phyloP scores from a whole-genome alignment of 225 moss, liverwort and hornwort species.

The Pseudisothecium myosuroides region DNA sequence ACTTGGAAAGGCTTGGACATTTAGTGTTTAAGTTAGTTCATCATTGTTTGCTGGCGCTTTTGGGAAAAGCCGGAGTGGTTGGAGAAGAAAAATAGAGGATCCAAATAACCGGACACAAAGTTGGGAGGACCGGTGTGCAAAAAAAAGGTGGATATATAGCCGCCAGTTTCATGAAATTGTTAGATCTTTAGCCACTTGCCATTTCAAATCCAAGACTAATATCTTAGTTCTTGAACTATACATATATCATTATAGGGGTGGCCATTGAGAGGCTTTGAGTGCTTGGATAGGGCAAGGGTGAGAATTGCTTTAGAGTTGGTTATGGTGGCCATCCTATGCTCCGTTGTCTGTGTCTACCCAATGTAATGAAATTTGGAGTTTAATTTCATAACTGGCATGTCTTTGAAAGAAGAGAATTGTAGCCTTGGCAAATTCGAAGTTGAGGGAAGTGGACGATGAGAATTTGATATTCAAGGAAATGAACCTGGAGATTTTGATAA shows the following conservation, averaged over 20 bases:
- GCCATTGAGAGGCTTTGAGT: not conserved
- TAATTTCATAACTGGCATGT: not conserved
- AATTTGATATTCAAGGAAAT: not conserved
- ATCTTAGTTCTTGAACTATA: not conserved
- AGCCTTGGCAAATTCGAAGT: not conserved
- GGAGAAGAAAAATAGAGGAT: not conserved
- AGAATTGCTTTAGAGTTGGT: not conserved
- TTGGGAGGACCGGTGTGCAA: not conserved
- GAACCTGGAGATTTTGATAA: not conserved
- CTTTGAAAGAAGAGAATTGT: not conserved
- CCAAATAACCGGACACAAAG: fast-evolving
- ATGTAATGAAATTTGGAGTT: not conserved
- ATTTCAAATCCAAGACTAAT: not conserved
- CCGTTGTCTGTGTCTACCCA: fast-evolving
- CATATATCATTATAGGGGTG: fast-evolving
- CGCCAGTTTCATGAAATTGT: fast-evolving
- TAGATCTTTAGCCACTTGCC: fast-evolving
- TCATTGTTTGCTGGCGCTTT: not conserved
- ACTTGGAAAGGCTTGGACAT: no score
- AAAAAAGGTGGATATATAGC: no score
- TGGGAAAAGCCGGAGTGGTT: not conserved
- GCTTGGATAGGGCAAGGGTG: fast-evolving
- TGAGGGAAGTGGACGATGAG: fast-evolving
- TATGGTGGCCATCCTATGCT: fast-evolving
- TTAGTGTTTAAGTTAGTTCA: not conserved